These are phyloP conservation scores for Penicillium rolfsii DNA, from an alignment of 2,329 filamentous ascomycete genomes.

Conservation along the genomic window DNA sequence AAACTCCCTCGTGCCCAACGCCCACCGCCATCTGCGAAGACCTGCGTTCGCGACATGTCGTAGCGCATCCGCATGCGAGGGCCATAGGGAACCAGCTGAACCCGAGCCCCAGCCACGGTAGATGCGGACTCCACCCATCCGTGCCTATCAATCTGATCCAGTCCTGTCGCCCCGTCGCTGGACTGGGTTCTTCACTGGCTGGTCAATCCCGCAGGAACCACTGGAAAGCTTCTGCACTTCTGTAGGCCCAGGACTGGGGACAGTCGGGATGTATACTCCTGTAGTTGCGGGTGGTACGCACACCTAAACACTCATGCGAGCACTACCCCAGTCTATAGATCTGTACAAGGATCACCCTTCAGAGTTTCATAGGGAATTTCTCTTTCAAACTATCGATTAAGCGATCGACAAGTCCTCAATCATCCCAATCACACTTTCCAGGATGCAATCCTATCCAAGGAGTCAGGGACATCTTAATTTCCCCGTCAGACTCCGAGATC, in stretches of 20 bases:
- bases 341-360: too few relatives aligned
- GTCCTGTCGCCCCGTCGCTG: neutral
- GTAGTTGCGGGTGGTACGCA: neutral
- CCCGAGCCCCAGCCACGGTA: slow-evolving; percentile 22
- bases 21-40: slow-evolving; percentile 12
- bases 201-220: neutral
- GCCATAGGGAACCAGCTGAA: neutral
- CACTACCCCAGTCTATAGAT: too few relatives aligned
- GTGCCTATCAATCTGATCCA: neutral
- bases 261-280: too few relatives aligned
- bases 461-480: neutral
- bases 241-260: neutral
- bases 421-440: too few relatives aligned
- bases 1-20: neutral
- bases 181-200: slow-evolving; percentile 13
- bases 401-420: neutral
- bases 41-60: slow-evolving; percentile 16
- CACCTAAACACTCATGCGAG: too few relatives aligned
- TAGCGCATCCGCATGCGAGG: slow-evolving; percentile 18
- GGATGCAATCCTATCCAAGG: neutral
- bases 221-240: neutral
- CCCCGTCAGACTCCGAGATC: neutral
- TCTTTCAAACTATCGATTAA: neutral
- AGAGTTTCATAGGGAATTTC: too few relatives aligned
- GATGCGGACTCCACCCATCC: slow-evolving; percentile 25